Percentiles rank a stretch among this genome's conserved stretches.
These are phyloP conservation scores for Globisporangium paddicum DNA, from an alignment of 352 stramenopile genomes.

Conservation along the genomic window DNA sequence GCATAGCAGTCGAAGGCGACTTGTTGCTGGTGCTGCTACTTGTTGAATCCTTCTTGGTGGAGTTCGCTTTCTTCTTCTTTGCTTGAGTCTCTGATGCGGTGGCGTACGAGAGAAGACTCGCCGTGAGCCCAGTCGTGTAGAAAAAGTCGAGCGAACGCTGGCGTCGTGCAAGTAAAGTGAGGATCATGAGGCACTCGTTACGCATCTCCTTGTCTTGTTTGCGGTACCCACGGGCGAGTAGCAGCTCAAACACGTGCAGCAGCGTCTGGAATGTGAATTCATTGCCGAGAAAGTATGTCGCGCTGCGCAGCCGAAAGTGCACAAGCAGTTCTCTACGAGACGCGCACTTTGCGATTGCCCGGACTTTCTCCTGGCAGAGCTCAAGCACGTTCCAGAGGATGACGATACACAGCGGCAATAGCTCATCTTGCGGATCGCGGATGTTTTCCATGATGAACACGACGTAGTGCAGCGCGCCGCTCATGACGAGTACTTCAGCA, in stretches of 20 bases:
- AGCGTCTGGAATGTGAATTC: conserved; percentile 55
- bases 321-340: conserved; percentile 58
- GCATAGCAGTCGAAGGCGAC: neutral
- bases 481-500: conserved; percentile 62
- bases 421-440: conserved; percentile 52
- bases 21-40: neutral
- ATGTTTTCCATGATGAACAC: conserved; percentile 60
- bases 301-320: conserved; percentile 58
- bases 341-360: conserved; percentile 26
- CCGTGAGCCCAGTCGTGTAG: conserved; percentile 48
- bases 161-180: conserved; percentile 51
- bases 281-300: conserved; percentile 53
- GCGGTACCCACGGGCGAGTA: conserved; percentile 55
- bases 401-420: conserved; percentile 61
- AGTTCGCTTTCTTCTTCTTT: conserved; percentile 13
- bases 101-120: conserved; percentile 61
- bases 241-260: conserved; percentile 48
- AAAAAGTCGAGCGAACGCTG: conserved; percentile 47
- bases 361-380: conserved; percentile 52
- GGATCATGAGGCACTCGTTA: conserved; percentile 71
- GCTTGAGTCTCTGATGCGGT: conserved; percentile 19
- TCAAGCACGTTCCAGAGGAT: conserved; percentile 79
- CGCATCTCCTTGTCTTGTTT: conserved; percentile 76
- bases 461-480: conserved; percentile 57
- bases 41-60: neutral